phyloP scores from a whole-genome alignment of 768 basidiomycete genomes.

The Solioccasus polychromus region DNA sequence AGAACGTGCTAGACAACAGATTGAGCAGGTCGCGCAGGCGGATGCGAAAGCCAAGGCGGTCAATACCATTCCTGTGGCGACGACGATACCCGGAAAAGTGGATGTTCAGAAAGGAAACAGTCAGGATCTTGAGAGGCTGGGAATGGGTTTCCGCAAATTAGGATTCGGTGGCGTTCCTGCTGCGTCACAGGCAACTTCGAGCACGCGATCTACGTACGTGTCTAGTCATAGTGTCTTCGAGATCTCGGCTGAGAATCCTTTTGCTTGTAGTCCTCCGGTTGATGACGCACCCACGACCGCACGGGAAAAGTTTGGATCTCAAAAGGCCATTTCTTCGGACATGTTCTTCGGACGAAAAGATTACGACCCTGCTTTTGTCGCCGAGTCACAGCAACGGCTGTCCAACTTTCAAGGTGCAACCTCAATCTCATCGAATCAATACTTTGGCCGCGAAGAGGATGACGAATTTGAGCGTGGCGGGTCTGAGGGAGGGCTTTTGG shows the following conservation, averaged over 20 bases:
- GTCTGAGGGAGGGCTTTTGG: slow-evolving; percentile 54
- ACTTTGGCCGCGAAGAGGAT: slow-evolving; percentile 94
- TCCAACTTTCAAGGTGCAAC: slow-evolving; percentile 88
- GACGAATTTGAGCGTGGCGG: slow-evolving; percentile 40
- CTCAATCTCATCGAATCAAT: slow-evolving; percentile 91
- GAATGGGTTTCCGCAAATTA: slow-evolving; percentile 72
- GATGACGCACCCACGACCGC: slow-evolving; percentile 76
- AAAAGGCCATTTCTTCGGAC: slow-evolving; percentile 97
- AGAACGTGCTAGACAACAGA: slow-evolving; percentile 64
- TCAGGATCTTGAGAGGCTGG: slow-evolving; percentile 54
- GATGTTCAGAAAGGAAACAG: slow-evolving; percentile 39
- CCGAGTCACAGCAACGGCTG: slow-evolving; percentile 80
- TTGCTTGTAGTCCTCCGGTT: slow-evolving; percentile 19
- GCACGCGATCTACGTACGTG: slow-evolving; percentile 39
- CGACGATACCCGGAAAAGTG: slow-evolving; percentile 26
- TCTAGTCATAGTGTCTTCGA: background rate
- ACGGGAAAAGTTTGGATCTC: slow-evolving; percentile 84
- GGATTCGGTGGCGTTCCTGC: slow-evolving; percentile 84
- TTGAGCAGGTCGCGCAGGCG: slow-evolving; percentile 40
- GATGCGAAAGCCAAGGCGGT: slow-evolving; percentile 31
- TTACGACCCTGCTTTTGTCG: slow-evolving; percentile 70
- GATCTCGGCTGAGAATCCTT: background rate
- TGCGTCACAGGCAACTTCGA: slow-evolving; percentile 51
- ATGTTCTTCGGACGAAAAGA: slow-evolving; percentile 92
- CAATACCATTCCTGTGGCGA: slow-evolving; percentile 21